Evolutionary conservation across 2,329 filamentous ascomycete genomes (phyloP), one percentile per base, ranked within the genome.

Genomic region (Eutypella sp.): DNA sequence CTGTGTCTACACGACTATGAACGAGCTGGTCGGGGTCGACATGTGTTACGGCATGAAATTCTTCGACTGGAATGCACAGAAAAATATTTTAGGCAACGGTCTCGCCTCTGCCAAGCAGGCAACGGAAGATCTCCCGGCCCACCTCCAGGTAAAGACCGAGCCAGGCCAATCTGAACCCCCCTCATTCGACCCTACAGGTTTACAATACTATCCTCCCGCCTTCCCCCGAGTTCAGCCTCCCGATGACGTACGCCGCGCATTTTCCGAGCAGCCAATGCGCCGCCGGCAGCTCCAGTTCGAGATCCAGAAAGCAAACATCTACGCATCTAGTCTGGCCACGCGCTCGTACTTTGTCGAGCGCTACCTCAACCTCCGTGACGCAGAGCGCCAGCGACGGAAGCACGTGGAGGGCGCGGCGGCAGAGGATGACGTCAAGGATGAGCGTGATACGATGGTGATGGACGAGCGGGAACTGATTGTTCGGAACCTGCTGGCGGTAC

Each of bases 251-350:
- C 73, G 75, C 36, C 72, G 70, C 33, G 64, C 71, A 7, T 69
- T 79, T 47, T 72, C 73, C 44, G 65, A 68, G 18, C 68, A 79
- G 22, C 73, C 75, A 1, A 61, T 68, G 22, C 70, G 73, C 3
- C 74, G 79, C 2, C 73, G 79, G 1, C 71, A 75, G 45, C 63
- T 90, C 4, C 88, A 93, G 60, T 89, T 84, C 54, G 90, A 95
- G 66, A 93, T 96, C 24, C 89, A 95, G 63, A 95, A 95, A 62
- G 87, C 89, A 6, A 95, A 95, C 63, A 87, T 96, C 33, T 89
- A 92, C 60, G 82, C 84, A 2, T 92, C 85, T 5, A 85, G 90
- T 57, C 72, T 96, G 9, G 83, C 84, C 2, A 95, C 89, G 0
- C 78, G 90, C 20, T 92, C 87, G 0, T 91, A 89, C 62, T 82